Evolutionary conservation across 192 early-diverging fungal species (phyloP).

Genomic region (Spinellus fusiger): DNA sequence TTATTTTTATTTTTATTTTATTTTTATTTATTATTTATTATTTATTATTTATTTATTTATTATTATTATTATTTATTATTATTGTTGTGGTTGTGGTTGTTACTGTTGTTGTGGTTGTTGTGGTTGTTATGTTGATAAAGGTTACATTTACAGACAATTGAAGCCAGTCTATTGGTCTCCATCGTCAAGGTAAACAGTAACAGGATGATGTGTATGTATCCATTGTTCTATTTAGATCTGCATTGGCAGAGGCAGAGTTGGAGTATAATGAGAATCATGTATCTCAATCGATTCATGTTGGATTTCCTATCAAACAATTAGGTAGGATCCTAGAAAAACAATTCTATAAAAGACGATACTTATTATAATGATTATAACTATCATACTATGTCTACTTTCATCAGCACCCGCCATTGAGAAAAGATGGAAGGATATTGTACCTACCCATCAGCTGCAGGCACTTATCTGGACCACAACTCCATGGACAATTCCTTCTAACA

Average conservation of each 20-base stretch:
- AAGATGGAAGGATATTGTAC: conserved; percentile 3
- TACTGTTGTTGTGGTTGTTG: no score
- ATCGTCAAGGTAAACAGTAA: conserved; percentile 49
- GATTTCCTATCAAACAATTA: conserved; percentile 43
- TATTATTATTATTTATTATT: no score
- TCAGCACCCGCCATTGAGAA: background rate
- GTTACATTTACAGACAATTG: conserved; percentile 69
- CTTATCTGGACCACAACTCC: conserved; percentile 81
- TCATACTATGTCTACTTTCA: background rate
- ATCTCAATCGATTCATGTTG: conserved; percentile 67
- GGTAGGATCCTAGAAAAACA: conserved; percentile 23
- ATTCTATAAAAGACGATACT: no score
- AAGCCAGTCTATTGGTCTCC: conserved; percentile 85
- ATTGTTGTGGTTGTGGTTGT: no score
- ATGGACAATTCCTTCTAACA: conserved; percentile 76
- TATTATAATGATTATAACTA: no score
- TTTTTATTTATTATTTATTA: no score
- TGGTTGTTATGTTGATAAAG: no score
- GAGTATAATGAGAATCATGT: conserved; percentile 74
- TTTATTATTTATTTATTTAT: no score
- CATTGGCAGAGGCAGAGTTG: conserved; percentile 75
- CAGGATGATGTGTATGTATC: background rate
- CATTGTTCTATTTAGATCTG: conserved; percentile 38
- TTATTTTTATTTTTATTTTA: no score
- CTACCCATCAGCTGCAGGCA: conserved; percentile 20